These are phyloP conservation scores for Psophocarpus tetragonolobus DNA, from an alignment of 306 rosid species.

Conservation along the genomic window DNA sequence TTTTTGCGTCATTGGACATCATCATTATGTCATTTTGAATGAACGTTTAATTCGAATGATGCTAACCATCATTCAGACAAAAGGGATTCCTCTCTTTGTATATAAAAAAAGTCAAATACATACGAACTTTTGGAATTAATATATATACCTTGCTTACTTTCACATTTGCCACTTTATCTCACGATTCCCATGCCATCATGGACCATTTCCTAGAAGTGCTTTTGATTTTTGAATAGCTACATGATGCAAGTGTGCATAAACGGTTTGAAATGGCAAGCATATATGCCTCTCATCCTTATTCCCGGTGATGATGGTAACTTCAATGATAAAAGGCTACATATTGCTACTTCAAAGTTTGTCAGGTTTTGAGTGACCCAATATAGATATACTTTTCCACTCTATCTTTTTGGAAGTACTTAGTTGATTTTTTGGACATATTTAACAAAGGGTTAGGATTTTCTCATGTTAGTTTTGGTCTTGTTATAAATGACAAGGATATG, in stretches of 20 bases:
- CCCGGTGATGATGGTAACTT: constrained; percentile 17
- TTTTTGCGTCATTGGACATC: constrained; percentile 34
- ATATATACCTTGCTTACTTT: constrained; percentile 1
- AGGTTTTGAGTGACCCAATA: background rate
- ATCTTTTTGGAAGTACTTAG: background rate
- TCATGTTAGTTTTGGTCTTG: background rate
- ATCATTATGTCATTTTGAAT: background rate
- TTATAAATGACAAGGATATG: background rate
- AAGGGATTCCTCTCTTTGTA: constrained; percentile 7
- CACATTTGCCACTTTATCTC: background rate
- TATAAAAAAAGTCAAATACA: constrained; percentile 1
- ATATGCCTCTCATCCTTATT: constrained; percentile 17
- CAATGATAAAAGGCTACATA: constrained; percentile 14
- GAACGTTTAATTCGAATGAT: background rate
- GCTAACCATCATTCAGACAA: background rate
- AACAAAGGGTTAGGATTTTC: background rate
- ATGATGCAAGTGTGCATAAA: constrained; percentile 16
- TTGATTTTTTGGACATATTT: background rate
- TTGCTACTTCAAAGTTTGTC: background rate
- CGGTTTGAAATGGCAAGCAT: constrained; percentile 28
- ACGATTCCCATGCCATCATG: constrained; percentile 39
- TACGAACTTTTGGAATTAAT: background rate
- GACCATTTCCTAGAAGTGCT: constrained; percentile 42
- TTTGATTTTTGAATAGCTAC: constrained; percentile 42
- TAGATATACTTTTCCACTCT: background rate